phyloP scores from a whole-genome alignment of 1,139 yeast genomes.

The Hyphopichia pseudoburtonii region DNA sequence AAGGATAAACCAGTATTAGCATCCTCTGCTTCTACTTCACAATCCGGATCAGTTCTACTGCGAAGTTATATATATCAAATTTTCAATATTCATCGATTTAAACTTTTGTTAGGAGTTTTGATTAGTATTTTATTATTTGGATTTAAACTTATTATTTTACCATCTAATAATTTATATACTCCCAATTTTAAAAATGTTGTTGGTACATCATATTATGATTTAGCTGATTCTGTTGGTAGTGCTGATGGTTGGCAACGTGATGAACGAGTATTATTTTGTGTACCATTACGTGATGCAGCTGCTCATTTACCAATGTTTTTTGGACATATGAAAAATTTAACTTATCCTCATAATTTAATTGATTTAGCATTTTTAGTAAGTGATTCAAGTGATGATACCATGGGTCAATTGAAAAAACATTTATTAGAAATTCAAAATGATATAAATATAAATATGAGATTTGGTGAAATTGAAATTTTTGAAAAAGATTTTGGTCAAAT shows the following conservation, averaged over 20 bases:
- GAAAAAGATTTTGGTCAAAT: conserved; percentile 55
- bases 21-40: too few species aligned
- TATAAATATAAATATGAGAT: conserved; percentile 40
- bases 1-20: not conserved
- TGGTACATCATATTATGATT: conserved; percentile 43
- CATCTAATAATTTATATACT: conserved; percentile 14
- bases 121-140: not conserved
- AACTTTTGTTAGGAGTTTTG: not conserved
- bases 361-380: conserved; percentile 60
- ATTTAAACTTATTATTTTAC: not conserved
- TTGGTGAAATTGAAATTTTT: conserved; percentile 57
- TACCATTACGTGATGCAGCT: conserved; percentile 61
- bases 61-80: too few species aligned
- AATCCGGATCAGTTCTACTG: too few species aligned
- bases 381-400: conserved; percentile 58
- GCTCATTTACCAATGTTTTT: conserved; percentile 65
- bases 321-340: conserved; percentile 54
- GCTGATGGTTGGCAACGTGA: conserved; percentile 56
- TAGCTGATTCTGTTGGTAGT: conserved; percentile 42
- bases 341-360: conserved; percentile 57
- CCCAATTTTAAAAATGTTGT: conserved; percentile 25
- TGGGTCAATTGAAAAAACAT: conserved; percentile 46
- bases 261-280: conserved; percentile 56
- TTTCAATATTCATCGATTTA: not conserved
- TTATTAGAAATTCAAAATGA: conserved; percentile 45